Evolutionary conservation across 2,329 filamentous ascomycete species (phyloP).

Genomic region (Ceratocystis alfenasii): DNA sequence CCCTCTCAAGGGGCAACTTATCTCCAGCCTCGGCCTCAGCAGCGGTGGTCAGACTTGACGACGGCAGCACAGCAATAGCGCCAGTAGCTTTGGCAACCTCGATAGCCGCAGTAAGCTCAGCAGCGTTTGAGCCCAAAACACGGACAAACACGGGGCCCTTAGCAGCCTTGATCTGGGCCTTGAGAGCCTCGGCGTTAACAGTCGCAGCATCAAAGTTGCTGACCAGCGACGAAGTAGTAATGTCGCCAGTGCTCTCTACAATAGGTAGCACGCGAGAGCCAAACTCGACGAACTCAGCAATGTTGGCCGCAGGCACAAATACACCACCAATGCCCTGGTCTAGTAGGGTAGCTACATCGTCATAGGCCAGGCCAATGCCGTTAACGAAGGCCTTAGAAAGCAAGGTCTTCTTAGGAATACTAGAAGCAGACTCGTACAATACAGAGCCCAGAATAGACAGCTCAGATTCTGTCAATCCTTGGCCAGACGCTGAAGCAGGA

Average conservation of each 20-base stretch:
- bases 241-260: slow-evolving; percentile 36
- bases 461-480: slow-evolving; percentile 46
- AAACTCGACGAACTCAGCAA: slow-evolving; percentile 46
- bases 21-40: slow-evolving; percentile 41
- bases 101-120: slow-evolving; percentile 29
- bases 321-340: slow-evolving; percentile 76
- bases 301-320: slow-evolving; percentile 62
- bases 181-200: slow-evolving; percentile 34
- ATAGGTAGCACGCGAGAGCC: slow-evolving; percentile 45
- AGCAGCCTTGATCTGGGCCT: slow-evolving; percentile 35
- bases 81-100: slow-evolving; percentile 39
- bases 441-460: slow-evolving; percentile 47
- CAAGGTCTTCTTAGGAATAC: slow-evolving; percentile 37
- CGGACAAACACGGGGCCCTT: slow-evolving; percentile 42
- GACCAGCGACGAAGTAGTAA: slow-evolving; percentile 42
- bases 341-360: slow-evolving; percentile 64
- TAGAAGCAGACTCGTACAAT: slow-evolving; percentile 34
- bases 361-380: slow-evolving; percentile 53
- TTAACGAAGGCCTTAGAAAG: slow-evolving; percentile 61
- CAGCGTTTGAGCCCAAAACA: slow-evolving; percentile 36
- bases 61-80: slow-evolving; percentile 63
- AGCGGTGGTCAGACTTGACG: slow-evolving; percentile 56
- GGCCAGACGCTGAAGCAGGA: slow-evolving; percentile 37
- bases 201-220: slow-evolving; percentile 39
- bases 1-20: slow-evolving; percentile 53